Evolutionary conservation across 2,329 filamentous ascomycete genomes (phyloP).

Genomic region (Fusarium sp.): DNA sequence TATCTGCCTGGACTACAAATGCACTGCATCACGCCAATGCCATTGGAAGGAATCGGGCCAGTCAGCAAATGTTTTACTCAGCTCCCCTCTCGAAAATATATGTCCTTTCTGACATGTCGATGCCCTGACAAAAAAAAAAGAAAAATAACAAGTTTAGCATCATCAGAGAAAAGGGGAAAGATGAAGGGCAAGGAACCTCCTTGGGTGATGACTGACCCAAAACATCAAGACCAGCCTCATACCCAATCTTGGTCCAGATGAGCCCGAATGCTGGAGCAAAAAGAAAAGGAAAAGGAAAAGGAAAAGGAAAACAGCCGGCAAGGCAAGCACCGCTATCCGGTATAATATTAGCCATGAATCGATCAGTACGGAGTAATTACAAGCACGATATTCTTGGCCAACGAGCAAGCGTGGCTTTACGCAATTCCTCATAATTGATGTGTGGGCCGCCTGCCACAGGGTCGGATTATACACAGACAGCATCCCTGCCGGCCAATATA

Average conservation of each 20-base stretch:
- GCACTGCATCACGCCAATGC: constrained; percentile 21
- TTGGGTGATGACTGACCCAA: neutral
- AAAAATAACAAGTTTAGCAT: too few relatives aligned
- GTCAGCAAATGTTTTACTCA: constrained; percentile 21
- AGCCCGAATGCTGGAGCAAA: constrained; percentile 6
- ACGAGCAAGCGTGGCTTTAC: constrained; percentile 1
- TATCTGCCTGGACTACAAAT: constrained; percentile 16
- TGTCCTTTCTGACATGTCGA: constrained; percentile 40
- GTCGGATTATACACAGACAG: constrained; percentile 24
- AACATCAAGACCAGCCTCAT: neutral
- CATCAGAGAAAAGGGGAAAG: constrained; percentile 4
- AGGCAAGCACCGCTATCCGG: constrained; percentile 1
- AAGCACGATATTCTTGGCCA: constrained; percentile 18
- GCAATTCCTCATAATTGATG: constrained; percentile 20
- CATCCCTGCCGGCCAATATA: neutral
- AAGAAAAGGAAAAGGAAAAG: neutral
- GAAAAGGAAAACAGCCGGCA: neutral
- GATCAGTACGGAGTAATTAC: neutral
- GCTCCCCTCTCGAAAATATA: constrained; percentile 21
- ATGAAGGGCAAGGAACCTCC: neutral
- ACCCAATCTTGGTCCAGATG: constrained; percentile 1
- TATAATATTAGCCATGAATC: constrained; percentile 8
- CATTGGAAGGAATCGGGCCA: constrained; percentile 29
- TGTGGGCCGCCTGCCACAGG: constrained; percentile 21
- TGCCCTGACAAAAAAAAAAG: neutral